A percentile compares a stretch with the other conserved stretches of the same genome.
Conservation (phyloP, 2,329 filamentous ascomycete genomes). For the Beauveria sp. region DNA sequence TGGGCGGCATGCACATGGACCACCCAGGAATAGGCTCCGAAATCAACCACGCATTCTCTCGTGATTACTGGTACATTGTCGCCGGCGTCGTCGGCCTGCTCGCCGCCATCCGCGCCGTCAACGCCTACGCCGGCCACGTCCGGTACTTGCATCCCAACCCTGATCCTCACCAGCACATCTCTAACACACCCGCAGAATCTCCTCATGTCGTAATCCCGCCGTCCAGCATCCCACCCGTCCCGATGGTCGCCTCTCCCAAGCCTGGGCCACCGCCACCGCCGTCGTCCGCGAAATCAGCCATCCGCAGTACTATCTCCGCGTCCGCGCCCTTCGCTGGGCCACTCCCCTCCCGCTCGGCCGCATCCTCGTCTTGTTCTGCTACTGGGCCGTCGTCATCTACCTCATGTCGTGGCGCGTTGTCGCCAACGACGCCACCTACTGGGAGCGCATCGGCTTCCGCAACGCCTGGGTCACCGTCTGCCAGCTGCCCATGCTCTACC, state of each 20-base stretch:
- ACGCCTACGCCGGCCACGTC: constrained; percentile 32
- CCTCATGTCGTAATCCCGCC: constrained; percentile 34
- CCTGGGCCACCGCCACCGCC: constrained; percentile 53
- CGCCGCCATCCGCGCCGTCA: constrained; percentile 32
- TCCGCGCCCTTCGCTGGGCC: constrained; percentile 43
- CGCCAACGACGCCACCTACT: constrained; percentile 46
- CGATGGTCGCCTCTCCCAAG: constrained; percentile 34
- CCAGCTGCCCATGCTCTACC: constrained; percentile 56
- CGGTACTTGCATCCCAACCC: constrained; percentile 25
- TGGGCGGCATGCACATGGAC: constrained; percentile 23
- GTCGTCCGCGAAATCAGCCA: constrained; percentile 48
- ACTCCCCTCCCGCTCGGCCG: constrained; percentile 53
- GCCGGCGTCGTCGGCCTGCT: constrained; percentile 39
- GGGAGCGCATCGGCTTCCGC: constrained; percentile 59
- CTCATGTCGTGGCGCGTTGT: constrained; percentile 46
- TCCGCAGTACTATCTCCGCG: constrained; percentile 43
- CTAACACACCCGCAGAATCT: constrained; percentile 30
- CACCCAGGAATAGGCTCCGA: constrained; percentile 31
- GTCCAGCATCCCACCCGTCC: constrained; percentile 46
- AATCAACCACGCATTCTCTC: constrained; percentile 43
- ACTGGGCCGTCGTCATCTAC: constrained; percentile 52
- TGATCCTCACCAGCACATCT: background rate
- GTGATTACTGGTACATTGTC: constrained; percentile 52
- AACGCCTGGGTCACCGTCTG: constrained; percentile 60
- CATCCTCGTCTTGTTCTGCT: constrained; percentile 42